phyloP scores from a whole-genome alignment of 23 red algal species.

The Chondrus crispus region DNA sequence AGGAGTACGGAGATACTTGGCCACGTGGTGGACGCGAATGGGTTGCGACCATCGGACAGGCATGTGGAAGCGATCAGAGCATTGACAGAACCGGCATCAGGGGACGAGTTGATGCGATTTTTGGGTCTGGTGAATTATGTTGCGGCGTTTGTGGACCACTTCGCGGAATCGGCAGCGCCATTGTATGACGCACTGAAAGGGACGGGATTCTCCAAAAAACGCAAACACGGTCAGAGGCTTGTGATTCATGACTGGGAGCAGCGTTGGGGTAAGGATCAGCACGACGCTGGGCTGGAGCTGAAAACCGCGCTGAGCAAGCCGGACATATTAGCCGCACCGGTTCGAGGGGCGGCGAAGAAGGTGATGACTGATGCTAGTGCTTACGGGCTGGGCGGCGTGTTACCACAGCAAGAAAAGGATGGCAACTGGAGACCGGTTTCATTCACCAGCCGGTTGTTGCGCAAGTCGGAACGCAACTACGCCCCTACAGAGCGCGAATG shows the following conservation, averaged over 20 bases:
- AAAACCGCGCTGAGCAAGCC: not conserved
- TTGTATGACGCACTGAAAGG: not conserved
- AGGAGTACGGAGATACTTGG: no score
- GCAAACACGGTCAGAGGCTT: not conserved
- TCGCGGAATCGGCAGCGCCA: not conserved
- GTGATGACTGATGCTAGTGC: not conserved
- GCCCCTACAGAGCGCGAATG: not conserved
- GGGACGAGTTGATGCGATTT: not conserved
- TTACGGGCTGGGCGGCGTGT: not conserved
- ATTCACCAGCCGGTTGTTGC: not conserved
- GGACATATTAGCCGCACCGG: not conserved
- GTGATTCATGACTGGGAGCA: not conserved
- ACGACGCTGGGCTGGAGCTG: no score
- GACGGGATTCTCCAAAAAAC: not conserved
- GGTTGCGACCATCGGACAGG: not conserved
- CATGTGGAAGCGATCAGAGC: not conserved
- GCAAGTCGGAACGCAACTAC: not conserved
- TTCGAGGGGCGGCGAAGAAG: not conserved
- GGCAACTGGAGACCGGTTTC: not conserved
- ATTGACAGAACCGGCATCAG: not conserved
- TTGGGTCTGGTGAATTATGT: not conserved
- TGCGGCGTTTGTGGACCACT: not conserved
- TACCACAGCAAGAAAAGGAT: not conserved
- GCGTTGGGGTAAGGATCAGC: no score
- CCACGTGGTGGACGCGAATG: no score